phyloP scores from a whole-genome alignment of 164 flowering plant genomes.

The Cinnamomum micranthum region DNA sequence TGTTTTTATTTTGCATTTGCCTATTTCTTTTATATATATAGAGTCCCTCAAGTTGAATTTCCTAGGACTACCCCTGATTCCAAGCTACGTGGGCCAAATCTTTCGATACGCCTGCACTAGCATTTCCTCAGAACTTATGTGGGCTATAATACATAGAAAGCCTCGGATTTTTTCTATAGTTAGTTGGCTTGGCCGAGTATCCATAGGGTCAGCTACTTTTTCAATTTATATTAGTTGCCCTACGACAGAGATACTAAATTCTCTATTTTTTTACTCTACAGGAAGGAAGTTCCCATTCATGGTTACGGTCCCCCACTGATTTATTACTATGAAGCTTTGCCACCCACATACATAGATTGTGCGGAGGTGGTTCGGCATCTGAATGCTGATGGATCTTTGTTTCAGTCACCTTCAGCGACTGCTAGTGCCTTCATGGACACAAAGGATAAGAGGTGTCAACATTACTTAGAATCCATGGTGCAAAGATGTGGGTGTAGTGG shows the following conservation, averaged over 20 bases:
- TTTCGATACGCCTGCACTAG: too few species aligned
- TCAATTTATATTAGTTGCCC: too few species aligned
- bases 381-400: slow-evolving; percentile 34
- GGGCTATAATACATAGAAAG: background rate
- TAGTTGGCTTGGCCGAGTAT: background rate
- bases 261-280: slow-evolving; percentile 1
- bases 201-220: too few species aligned
- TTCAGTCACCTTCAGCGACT: slow-evolving; percentile 45
- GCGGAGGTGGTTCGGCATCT: slow-evolving; percentile 15
- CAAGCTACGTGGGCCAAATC: too few species aligned
- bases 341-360: slow-evolving; percentile 11
- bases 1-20: too few species aligned
- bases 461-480: slow-evolving; percentile 28
- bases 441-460: slow-evolving; percentile 18
- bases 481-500: slow-evolving; percentile 31
- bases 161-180: too few species aligned
- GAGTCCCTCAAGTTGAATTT: too few species aligned
- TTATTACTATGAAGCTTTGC: slow-evolving; percentile 33
- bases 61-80: too few species aligned
- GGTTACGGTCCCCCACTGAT: slow-evolving; percentile 18
- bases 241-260: background rate
- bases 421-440: slow-evolving; percentile 34
- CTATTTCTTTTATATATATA: too few species aligned
- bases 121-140: background rate
- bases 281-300: slow-evolving; percentile 21